Base-by-base conservation (phyloP, 73 alveolate genomes). In the Paraurostyla sp. region DNA sequence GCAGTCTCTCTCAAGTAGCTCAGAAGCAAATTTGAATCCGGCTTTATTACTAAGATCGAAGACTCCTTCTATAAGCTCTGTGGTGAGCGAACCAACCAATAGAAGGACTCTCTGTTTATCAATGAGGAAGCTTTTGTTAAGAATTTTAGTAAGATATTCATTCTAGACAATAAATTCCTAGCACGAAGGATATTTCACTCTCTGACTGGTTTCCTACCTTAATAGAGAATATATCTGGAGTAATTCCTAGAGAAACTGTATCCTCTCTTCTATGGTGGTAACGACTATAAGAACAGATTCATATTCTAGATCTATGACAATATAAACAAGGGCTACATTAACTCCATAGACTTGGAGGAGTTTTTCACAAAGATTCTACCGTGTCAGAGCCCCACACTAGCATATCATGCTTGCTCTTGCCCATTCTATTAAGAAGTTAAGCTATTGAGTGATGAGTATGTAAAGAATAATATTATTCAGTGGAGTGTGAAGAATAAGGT, bases 401-500 rank as follows among this genome's bases (percentile, higher is more conserved):
- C 35, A 15, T 65, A 15, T 38, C 82, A 65, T 22, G 4, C 11
- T 18, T 65, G 82, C 58, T 16, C 35, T 9, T 65, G 82, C 58
- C 58, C 32, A 38, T 65, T 65, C 6, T 65, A 18, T 22, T 2
- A 65, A 65, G 82, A 65, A 65, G 58, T 65, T 6, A 65, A 65
- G 82, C 82, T 65, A 1, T 22, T 65, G 36, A 65, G 82, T 65
- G 82, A 65, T 65, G 82, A 65, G 25, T 65, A 65, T 38, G 82
- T 65, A 13, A 65, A 65, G 58, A 65, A 40, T 65, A 65, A 65
- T 65, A 65, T 65, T 9, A 65, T 65, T 32, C 38, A 65, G 38
- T 65, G 82, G 82, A 22, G 60, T 11, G 7, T 30, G 25, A 65
- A 65, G 58, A 40, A 58, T 35, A 65, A 65, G 41, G 82, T 65